Conservation (phyloP, 768 basidiomycete species). For the Lactarius sanguifluus region DNA sequence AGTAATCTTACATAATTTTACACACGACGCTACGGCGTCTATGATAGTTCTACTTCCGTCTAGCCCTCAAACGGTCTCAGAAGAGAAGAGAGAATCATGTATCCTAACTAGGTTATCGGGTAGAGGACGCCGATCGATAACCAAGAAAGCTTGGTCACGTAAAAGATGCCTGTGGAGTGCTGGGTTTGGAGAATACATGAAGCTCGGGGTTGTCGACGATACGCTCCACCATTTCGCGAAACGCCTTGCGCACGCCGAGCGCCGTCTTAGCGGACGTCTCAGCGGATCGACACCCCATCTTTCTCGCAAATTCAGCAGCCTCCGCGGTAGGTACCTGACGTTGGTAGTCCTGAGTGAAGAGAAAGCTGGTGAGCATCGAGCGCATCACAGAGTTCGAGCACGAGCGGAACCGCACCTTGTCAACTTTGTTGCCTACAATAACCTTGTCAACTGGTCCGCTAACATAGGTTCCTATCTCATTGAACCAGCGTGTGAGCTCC, state of each 20-base stretch:
- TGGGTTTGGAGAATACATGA: constrained; percentile 48
- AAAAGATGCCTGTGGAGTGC: constrained; percentile 12
- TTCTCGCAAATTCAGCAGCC: constrained; percentile 73
- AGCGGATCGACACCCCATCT: constrained; percentile 84
- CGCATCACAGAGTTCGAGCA: not conserved
- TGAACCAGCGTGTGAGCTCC: constrained; percentile 88
- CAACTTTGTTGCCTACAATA: constrained; percentile 91
- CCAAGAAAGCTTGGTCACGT: constrained; percentile 8
- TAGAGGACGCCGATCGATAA: not conserved
- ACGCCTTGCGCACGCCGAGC: constrained; percentile 74
- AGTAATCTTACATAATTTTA: not conserved
- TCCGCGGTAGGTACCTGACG: constrained; percentile 81
- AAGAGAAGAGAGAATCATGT: not conserved
- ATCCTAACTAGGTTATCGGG: not conserved
- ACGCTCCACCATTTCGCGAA: constrained; percentile 72
- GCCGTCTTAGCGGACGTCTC: constrained; percentile 93
- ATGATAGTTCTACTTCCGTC: not conserved
- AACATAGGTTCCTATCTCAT: constrained; percentile 91
- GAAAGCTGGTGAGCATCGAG: not conserved
- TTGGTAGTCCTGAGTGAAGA: constrained; percentile 67
- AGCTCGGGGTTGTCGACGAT: constrained; percentile 82
- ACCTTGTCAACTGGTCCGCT: constrained; percentile 85
- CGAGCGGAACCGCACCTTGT: constrained; percentile 60
- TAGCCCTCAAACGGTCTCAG: not conserved
- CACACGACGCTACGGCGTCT: not conserved